A percentile compares a stretch with the other conserved stretches of the same genome.
Conservation (phyloP, 257 asterid genomes). For the Rubia yunnanensis region DNA sequence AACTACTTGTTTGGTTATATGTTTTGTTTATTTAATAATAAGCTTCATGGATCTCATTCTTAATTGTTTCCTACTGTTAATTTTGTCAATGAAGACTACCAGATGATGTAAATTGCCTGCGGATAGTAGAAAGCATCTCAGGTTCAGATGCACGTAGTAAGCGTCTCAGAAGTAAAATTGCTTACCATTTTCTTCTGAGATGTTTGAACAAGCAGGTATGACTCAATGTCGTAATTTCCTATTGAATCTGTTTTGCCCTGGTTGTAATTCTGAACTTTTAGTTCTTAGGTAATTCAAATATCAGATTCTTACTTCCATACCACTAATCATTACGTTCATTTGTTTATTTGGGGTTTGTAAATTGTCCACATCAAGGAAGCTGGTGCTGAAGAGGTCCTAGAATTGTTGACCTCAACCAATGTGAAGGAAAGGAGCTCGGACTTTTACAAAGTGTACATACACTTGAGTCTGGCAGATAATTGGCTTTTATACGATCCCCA, state of each 20-base stretch:
- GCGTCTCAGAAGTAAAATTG: constrained; percentile 68
- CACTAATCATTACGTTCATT: background rate
- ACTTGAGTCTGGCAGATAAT: constrained; percentile 61
- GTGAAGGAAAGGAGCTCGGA: constrained; percentile 69
- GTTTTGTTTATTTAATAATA: no score
- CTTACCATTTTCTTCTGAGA: constrained; percentile 56
- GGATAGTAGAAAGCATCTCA: constrained; percentile 58
- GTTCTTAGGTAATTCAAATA: background rate
- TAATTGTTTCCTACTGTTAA: constrained; percentile 12
- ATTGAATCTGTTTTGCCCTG: background rate
- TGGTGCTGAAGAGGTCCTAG: constrained; percentile 49
- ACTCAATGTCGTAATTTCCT: background rate
- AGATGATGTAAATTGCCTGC: constrained; percentile 62
- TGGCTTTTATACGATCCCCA: constrained; percentile 49
- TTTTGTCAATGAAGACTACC: constrained; percentile 49
- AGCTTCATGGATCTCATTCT: background rate
- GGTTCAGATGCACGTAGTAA: constrained; percentile 57
- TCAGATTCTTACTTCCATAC: background rate
- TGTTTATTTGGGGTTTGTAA: background rate
- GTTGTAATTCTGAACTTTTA: background rate
- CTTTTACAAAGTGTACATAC: constrained; percentile 57
- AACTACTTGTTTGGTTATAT: background rate
- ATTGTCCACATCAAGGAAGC: constrained; percentile 27
- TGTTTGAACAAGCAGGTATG: constrained; percentile 55
- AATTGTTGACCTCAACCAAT: constrained; percentile 46